Percentiles rank a stretch among this genome's conserved stretches.
Conservation (phyloP, 352 stramenopile genomes). For the Phytophthora ohioensis region DNA sequence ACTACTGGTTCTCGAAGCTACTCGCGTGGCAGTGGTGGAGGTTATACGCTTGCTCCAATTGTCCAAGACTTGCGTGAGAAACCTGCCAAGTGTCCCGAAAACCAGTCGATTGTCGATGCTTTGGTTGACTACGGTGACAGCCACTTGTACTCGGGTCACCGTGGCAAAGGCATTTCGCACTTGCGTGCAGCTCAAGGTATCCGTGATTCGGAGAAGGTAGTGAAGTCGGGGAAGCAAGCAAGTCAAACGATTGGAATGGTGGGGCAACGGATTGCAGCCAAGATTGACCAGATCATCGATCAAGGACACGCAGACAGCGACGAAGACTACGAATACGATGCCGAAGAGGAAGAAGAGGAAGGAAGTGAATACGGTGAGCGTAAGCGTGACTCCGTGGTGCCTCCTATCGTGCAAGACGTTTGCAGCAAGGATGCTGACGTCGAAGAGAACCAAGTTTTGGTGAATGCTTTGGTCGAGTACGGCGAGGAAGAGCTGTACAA, state of each 20-base stretch:
- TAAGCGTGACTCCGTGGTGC: slow-evolving; percentile 25
- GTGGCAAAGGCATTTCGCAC: slow-evolving; percentile 82
- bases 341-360: slow-evolving; percentile 39
- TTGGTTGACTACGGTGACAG: slow-evolving; percentile 78
- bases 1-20: slow-evolving; percentile 26
- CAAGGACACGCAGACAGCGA: slow-evolving; percentile 78
- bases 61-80: slow-evolving; percentile 70
- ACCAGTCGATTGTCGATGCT: slow-evolving; percentile 74
- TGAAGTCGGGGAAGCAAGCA: slow-evolving; percentile 64
- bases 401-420: slow-evolving; percentile 67
- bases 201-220: slow-evolving; percentile 55
- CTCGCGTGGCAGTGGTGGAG: slow-evolving; percentile 45
- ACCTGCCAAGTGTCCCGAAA: slow-evolving; percentile 61
- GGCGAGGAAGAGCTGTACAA: slow-evolving; percentile 65
- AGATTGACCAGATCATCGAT: slow-evolving; percentile 81
- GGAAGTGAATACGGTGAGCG: slow-evolving; percentile 38
- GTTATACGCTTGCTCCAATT: slow-evolving; percentile 67
- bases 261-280: slow-evolving; percentile 58
- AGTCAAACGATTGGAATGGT: slow-evolving; percentile 69
- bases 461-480: slow-evolving; percentile 69
- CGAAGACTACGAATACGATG: slow-evolving; percentile 65
- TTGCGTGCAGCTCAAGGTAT: slow-evolving; percentile 73
- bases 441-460: slow-evolving; percentile 66
- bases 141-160: slow-evolving; percentile 67
- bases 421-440: slow-evolving; percentile 46